Base-by-base conservation (phyloP, 768 basidiomycete genomes). In the Boletus rufocinnamomeus region DNA sequence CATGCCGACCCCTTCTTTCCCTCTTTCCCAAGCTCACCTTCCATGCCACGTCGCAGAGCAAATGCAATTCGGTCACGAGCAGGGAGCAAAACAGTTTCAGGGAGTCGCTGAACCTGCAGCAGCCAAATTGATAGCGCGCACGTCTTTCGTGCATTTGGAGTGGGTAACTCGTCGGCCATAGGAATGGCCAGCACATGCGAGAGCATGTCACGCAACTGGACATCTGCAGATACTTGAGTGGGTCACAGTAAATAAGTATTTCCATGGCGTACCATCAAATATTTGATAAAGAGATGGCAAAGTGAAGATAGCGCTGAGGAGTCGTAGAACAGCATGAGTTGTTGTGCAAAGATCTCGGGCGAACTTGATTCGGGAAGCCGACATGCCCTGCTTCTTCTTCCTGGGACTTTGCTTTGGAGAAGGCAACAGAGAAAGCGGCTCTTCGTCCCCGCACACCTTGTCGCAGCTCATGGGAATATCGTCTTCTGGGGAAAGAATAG, bases 121-220 rank as follows among this genome's bases (percentile, higher is more conserved):
- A 91, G 75, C 84, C 84, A 88, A 25, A 93, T 88, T 2, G 87
- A 81, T 27, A 93, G 73, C 2, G 89, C 89, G 57, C 83, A 91
- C 1, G 92, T 93, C 70, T 94, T 94, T n/a, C 92, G 84, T 13
- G 89, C 82, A 67, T 93, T 93, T 6, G 88, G 88, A 6, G 91
- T 92, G 3, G 91, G 92, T 0, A 94, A 72, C 28, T 81, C 76
- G 6, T 80, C 75, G 0, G 88, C 82, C 23, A 91, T 76, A 3
- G 91, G 91, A 59, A 94, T 91, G 8, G 86, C 83, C 10, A 93
- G 75, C 10, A 89, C 77, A 13, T 80, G 79, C 2, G 84, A 82
- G 35, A 93, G 70, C 56, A 94, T 82, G 32, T 76, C 74, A 21
- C 77, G 71, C 6, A 91, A 78, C 59, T 91, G 83, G 27, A 68